A percentile compares a stretch with the other conserved stretches of the same genome.
phyloP scores from a whole-genome alignment of 2,329 filamentous ascomycete species.

The Metarhizium sp. region DNA sequence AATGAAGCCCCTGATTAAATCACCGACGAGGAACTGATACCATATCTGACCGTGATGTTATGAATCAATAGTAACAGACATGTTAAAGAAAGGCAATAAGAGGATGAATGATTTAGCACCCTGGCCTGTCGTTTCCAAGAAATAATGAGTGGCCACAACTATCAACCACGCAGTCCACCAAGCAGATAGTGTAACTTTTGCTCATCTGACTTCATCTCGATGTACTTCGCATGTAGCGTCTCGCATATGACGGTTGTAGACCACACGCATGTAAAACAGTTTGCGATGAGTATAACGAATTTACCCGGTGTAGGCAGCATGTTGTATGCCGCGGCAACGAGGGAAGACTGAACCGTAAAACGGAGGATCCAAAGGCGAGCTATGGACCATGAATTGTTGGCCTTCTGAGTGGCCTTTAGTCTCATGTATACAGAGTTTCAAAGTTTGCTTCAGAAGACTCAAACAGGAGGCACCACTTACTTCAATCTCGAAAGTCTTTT shows the following conservation, averaged over 20 bases:
- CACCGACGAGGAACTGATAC: too few relatives aligned
- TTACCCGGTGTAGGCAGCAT: background rate
- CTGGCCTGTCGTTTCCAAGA: too few relatives aligned
- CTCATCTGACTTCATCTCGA: background rate
- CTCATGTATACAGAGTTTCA: background rate
- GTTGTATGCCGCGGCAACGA: background rate
- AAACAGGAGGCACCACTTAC: too few relatives aligned
- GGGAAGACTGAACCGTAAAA: slow-evolving; percentile 4
- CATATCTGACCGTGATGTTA: too few relatives aligned
- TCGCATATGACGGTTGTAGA: slow-evolving; percentile 7
- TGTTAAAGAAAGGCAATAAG: too few relatives aligned
- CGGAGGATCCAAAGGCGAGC: slow-evolving; percentile 7
- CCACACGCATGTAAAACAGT: slow-evolving; percentile 8
- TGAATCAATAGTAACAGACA: background rate
- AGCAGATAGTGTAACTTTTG: slow-evolving; percentile 9
- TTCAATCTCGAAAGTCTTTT: too few relatives aligned
- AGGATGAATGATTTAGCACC: too few relatives aligned
- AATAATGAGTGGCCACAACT: background rate
- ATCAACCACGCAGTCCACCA: slow-evolving; percentile 1
- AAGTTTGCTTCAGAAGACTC: too few relatives aligned
- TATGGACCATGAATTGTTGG: slow-evolving; percentile 8
- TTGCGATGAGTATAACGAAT: slow-evolving; percentile 2
- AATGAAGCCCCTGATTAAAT: too few relatives aligned
- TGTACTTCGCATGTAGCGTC: slow-evolving; percentile 7
- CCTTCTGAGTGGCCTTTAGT: slow-evolving; percentile 1